Evolutionary conservation across 2,329 filamentous ascomycete species (phyloP), one percentile per base, ranked within the genome.

Genomic region (Mycosphaerella sp.): DNA sequence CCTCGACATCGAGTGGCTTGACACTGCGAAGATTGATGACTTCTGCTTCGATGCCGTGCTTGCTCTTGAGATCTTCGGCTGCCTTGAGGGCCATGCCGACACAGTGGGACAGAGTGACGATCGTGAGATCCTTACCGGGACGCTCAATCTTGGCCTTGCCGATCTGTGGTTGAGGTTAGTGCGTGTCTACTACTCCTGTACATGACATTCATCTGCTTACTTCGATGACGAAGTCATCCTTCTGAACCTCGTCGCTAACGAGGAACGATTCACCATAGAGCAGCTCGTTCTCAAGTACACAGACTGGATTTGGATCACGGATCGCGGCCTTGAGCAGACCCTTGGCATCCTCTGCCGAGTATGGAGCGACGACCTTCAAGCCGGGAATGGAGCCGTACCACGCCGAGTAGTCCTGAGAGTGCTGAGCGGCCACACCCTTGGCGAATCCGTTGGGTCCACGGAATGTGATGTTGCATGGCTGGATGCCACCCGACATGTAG

Each of bases 91-190:
- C 86, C 75, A 95, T 91, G 59, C 93, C 93, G 59, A 98, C 93
- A 71, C 88, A 95, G 70, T 93, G 89, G 60, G 93, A 97, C 55
- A 96, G 80, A 44, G 90, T 85, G 58, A 98, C 91, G 58, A 98
- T 88, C 68, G 93, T 98, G 62, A 98, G 76, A 71, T 98, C 93
- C 76, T 91, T 96, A 73, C 93, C 93, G 56, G 84, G 78, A 66
- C 93, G 90, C 79, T 98, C 93, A 68, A 98, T 87, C 84, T 98
- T 98, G 73, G 93, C 93, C 80, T 98, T 98, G 72, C 93, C 93
- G 70, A 98, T 89, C 75, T 49, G 39, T 34, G n/a, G 4, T 12
- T 12, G 2, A 14, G 16, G 17, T 49, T 4, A 49, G 45, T 75
- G 49, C 42, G 49, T 39, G 35, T 37, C 45, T 50, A 59, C 51